Evolutionary conservation across 2,329 filamentous ascomycete species (phyloP), one percentile per base, ranked within the genome.

Genomic region (Aspergillus alliaceus): DNA sequence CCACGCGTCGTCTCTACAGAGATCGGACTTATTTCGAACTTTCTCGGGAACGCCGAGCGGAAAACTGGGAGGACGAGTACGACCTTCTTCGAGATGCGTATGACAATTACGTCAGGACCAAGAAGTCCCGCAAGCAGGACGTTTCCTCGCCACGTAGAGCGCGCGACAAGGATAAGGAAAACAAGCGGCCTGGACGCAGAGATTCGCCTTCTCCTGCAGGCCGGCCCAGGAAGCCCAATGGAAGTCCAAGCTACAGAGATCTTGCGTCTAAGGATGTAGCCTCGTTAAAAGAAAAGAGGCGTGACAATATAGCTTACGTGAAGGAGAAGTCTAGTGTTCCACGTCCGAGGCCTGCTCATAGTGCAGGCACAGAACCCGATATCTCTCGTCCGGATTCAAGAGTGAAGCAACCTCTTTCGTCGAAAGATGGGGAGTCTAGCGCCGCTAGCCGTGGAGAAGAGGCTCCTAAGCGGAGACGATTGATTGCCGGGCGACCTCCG

Each of bases 21-120:
- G 90, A 90, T 22, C 86, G 90, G 66, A 88, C 90, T 0, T 99
- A 98, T 72, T 90, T 86, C 67, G 92, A 99, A 62, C 87, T 98
- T 59, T 91, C 95, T 2, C 85, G 89, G 65, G 87, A 91, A 48
- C 86, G 91, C 39, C 87, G 87, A 63, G 93, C 95, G 0, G 90
- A 93, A 7, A 89, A 91, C 59, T 97, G 93, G 91, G 88, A 93
- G 71, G 87, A 93, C 60, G 95, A 99, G 72, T 87, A 90, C 62
- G 85, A 91, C 42, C 79, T 96, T 54, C 75, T 99, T 49, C 93
- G 93, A 71, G 83, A 87, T n/a, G 78, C 79, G 1, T 80, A 75
- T 58, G 76, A 80, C 46, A 75, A 74, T 31, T 70, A 73, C 59
- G 40, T 64, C 25, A 60, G 61, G 49, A 57, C 58, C 31, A 67